phyloP scores from a whole-genome alignment of 2,329 filamentous ascomycete genomes.

The Aspergillus sp. region DNA sequence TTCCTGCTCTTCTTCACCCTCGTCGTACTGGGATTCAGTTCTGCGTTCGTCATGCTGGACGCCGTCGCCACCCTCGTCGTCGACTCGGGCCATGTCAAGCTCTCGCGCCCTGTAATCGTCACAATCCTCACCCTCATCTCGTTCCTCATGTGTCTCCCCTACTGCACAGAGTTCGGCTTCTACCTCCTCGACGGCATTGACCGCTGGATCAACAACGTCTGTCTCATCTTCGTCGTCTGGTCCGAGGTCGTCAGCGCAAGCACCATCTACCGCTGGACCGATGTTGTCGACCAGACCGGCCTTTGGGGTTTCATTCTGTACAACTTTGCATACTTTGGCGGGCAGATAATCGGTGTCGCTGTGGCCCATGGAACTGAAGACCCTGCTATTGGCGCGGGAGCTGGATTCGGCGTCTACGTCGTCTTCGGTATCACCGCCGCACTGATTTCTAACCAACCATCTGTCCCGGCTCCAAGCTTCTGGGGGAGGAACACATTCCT shows the following conservation, averaged over 20 bases:
- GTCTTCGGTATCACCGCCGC: conserved; percentile 34
- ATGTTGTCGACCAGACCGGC: conserved; percentile 54
- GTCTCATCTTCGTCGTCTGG: conserved; percentile 59
- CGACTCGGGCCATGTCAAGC: conserved; percentile 50
- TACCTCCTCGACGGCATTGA: conserved; percentile 57
- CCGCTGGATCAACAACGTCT: conserved; percentile 57
- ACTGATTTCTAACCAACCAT: conserved; percentile 39
- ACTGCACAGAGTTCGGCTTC: conserved; percentile 60
- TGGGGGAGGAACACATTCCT: conserved; percentile 42
- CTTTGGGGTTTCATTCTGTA: conserved; percentile 49
- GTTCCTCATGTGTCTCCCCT: conserved; percentile 56
- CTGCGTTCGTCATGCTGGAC: conserved; percentile 61
- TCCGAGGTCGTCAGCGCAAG: conserved; percentile 55
- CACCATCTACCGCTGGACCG: conserved; percentile 57
- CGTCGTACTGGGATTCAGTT: conserved; percentile 58
- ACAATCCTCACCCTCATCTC: conserved; percentile 51
- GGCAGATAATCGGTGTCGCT: conserved; percentile 52
- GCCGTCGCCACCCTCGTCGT: conserved; percentile 55
- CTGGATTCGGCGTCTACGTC: conserved; percentile 55
- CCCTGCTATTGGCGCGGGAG: conserved; percentile 49
- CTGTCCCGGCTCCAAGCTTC: conserved; percentile 41
- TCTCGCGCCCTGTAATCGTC: conserved; percentile 50
- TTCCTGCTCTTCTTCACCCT: conserved; percentile 60
- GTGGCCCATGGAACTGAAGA: conserved; percentile 46
- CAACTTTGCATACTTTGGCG: conserved; percentile 56